phyloP scores from a whole-genome alignment of 2,329 filamentous ascomycete genomes.

The Clarireedia monteithiana region DNA sequence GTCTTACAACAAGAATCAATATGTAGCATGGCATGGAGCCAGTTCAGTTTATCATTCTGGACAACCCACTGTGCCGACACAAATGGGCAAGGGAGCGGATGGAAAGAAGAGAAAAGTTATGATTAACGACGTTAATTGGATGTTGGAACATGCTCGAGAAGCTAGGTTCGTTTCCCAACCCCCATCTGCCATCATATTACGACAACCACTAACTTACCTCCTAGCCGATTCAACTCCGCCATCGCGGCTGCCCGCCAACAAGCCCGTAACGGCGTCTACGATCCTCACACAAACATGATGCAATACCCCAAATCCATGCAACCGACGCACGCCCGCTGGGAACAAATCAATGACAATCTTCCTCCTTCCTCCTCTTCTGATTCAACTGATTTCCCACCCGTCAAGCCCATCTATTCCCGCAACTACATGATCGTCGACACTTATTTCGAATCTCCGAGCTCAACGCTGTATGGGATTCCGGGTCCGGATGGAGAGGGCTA shows the following conservation, averaged over 20 bases:
- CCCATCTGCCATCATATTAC: background rate
- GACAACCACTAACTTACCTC: background rate
- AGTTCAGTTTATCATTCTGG: constrained; percentile 91
- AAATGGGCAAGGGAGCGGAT: constrained; percentile 64
- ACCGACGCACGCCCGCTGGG: constrained; percentile 77
- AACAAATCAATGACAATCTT: constrained; percentile 49
- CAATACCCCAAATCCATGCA: constrained; percentile 85
- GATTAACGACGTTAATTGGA: constrained; percentile 93
- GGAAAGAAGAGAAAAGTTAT: constrained; percentile 79
- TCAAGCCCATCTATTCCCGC: constrained; percentile 49
- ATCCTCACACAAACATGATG: constrained; percentile 88
- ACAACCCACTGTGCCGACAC: constrained; percentile 66
- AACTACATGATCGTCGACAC: constrained; percentile 58
- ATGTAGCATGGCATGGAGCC: constrained; percentile 96
- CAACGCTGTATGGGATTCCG: constrained; percentile 46
- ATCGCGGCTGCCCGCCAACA: constrained; percentile 57
- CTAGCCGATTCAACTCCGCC: constrained; percentile 74
- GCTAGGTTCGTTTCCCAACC: constrained; percentile 59
- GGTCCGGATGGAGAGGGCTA: constrained; percentile 45
- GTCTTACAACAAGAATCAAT: constrained; percentile 97
- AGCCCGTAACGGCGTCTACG: constrained; percentile 74
- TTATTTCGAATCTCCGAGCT: constrained; percentile 47
- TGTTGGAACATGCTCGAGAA: constrained; percentile 86
- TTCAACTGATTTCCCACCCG: constrained; percentile 38
- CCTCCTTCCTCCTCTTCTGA: constrained; percentile 2